Evolutionary conservation across 768 basidiomycete species (phyloP).

Genomic region (Leucocoprinus leucothites): DNA sequence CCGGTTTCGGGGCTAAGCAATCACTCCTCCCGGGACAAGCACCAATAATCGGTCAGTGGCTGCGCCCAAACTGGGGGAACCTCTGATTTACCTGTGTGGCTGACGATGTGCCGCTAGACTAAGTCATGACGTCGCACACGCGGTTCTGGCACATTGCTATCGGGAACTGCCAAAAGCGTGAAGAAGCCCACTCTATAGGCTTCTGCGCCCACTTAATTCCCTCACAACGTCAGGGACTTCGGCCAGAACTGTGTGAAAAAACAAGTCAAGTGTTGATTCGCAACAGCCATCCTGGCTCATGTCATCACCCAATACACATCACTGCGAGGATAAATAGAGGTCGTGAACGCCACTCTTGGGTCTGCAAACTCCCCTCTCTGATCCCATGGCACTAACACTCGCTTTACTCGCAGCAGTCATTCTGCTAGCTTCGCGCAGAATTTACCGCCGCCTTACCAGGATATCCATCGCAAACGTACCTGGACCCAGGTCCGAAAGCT

Average conservation of each 20-base stretch:
- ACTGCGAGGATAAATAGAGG: constrained; percentile 1
- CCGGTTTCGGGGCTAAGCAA: too few species aligned
- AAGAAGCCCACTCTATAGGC: neutral
- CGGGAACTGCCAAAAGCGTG: neutral
- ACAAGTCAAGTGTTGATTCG: neutral
- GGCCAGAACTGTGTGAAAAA: too few species aligned
- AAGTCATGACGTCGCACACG: too few species aligned
- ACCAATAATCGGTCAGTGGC: too few species aligned
- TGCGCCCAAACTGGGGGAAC: too few species aligned
- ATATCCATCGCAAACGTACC: constrained; percentile 30
- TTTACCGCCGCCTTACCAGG: constrained; percentile 30
- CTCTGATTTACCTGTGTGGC: too few species aligned
- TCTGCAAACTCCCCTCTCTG: neutral
- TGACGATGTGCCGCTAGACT: too few species aligned
- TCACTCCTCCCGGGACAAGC: too few species aligned
- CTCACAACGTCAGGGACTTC: neutral
- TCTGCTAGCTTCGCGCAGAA: constrained; percentile 18
- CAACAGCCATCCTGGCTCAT: neutral
- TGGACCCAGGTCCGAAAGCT: constrained; percentile 35
- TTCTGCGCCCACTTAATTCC: too few species aligned
- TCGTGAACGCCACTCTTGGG: neutral
- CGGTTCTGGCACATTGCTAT: neutral
- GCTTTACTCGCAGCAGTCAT: constrained; percentile 10
- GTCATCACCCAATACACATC: neutral
- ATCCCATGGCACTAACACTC: constrained; percentile 14